These are phyloP conservation scores for Globisporangium orthogonon DNA, from an alignment of 352 stramenopile genomes.

Conservation along the genomic window DNA sequence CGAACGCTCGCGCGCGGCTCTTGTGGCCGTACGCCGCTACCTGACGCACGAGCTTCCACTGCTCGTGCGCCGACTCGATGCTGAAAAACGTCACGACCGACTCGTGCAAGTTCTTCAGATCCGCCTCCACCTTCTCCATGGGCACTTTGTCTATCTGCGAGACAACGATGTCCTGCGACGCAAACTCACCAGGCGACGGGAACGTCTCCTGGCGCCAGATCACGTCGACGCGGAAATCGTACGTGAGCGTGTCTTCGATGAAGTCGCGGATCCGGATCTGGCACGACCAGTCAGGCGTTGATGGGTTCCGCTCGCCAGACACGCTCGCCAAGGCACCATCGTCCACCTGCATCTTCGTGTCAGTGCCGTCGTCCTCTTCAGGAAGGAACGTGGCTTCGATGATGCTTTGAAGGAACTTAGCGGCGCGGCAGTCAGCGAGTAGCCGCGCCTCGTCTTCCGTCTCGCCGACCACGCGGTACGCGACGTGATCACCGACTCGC, in stretches of 20 bases:
- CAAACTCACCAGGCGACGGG: conserved; percentile 17
- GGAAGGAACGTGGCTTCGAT: conserved; percentile 62
- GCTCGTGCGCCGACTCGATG: conserved; percentile 56
- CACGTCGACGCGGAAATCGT: conserved; percentile 55
- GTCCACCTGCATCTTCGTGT: conserved; percentile 34
- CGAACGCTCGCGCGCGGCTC: conserved; percentile 33
- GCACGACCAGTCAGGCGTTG: conserved; percentile 40
- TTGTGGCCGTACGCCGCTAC: conserved; percentile 70
- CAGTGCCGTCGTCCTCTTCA: conserved; percentile 26
- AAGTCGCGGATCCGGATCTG: conserved; percentile 45
- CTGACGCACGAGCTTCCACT: conserved; percentile 67
- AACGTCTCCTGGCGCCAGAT: conserved; percentile 28
- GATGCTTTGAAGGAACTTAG: conserved; percentile 63
- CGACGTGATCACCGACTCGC: conserved; percentile 32
- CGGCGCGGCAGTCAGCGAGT: conserved; percentile 40
- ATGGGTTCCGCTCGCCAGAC: background rate
- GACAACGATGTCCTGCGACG: conserved; percentile 20
- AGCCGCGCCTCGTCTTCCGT: conserved; percentile 40
- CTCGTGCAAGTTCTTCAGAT: conserved; percentile 31
- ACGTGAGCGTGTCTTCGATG: conserved; percentile 22
- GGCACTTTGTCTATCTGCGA: conserved; percentile 31
- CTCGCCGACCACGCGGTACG: conserved; percentile 44
- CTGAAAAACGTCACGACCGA: conserved; percentile 48
- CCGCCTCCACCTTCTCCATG: conserved; percentile 39
- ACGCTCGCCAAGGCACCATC: background rate